Percentiles rank a stretch among this genome's conserved stretches.
Conservation (phyloP, 2,329 filamentous ascomycete genomes). For the Colletotrichum sp. region DNA sequence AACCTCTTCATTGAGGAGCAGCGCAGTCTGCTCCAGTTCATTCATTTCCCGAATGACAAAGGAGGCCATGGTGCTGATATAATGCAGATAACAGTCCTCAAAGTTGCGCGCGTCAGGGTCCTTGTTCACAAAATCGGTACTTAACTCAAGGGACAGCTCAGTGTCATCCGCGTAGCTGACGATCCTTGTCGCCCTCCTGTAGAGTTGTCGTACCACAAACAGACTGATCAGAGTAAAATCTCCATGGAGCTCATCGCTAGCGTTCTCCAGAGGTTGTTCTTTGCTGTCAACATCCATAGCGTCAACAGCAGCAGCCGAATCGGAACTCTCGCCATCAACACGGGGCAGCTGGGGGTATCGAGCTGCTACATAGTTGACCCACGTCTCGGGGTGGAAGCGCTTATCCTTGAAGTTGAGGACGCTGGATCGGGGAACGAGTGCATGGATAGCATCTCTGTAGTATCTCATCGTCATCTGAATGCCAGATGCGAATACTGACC, state of each 20-base stretch:
- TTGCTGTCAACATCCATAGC: constrained; percentile 6
- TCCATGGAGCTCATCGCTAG: constrained; percentile 30
- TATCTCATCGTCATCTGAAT: constrained; percentile 34
- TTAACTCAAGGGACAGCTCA: constrained; percentile 32
- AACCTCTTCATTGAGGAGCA: constrained; percentile 36
- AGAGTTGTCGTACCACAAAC: constrained; percentile 43
- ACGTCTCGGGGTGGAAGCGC: constrained; percentile 1
- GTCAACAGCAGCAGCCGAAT: not conserved
- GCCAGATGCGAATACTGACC: constrained; percentile 42
- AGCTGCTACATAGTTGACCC: constrained; percentile 15
- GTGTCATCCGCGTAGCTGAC: constrained; percentile 24
- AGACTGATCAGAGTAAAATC: constrained; percentile 46
- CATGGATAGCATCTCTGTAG: constrained; percentile 24
- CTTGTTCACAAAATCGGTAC: constrained; percentile 31
- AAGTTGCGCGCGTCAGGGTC: constrained; percentile 25
- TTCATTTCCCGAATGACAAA: constrained; percentile 41
- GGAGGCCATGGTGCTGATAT: constrained; percentile 39
- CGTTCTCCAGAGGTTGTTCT: not conserved
- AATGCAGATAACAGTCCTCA: constrained; percentile 39
- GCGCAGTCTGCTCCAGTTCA: constrained; percentile 37
- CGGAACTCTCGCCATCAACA: not conserved
- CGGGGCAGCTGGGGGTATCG: constrained; percentile 2
- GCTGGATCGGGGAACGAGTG: not conserved
- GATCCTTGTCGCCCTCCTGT: constrained; percentile 41
- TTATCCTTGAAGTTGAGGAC: constrained; percentile 7